A percentile compares a stretch with the other conserved stretches of the same genome.
phyloP scores from a whole-genome alignment of 495 filamentous ascomycete genomes.

The Trichoderma gamsii region DNA sequence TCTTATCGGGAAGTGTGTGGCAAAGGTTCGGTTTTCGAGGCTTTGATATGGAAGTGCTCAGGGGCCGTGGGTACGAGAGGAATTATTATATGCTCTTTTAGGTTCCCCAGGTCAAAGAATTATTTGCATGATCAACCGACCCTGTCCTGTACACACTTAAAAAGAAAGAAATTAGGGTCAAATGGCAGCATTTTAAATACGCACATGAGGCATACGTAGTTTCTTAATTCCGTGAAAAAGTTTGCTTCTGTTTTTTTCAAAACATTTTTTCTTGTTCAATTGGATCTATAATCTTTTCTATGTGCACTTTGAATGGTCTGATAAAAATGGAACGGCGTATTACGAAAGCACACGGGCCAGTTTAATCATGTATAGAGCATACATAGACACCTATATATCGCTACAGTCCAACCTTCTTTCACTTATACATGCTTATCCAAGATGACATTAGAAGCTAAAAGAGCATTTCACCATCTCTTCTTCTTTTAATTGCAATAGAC shows the following conservation, averaged over 20 bases:
- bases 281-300: not conserved
- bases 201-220: slow-evolving; percentile 4
- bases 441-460: not conserved
- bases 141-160: slow-evolving; percentile 9
- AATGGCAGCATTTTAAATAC: not conserved
- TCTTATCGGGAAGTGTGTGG: not conserved
- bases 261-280: not conserved
- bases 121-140: slow-evolving; percentile 17
- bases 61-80: slow-evolving; percentile 2
- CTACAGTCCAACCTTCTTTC: not conserved
- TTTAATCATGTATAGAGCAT: not conserved
- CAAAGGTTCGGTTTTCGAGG: slow-evolving; percentile 15
- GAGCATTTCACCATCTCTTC: not conserved
- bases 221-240: slow-evolving; percentile 2
- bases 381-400: not conserved
- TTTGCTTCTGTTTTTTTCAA: not conserved
- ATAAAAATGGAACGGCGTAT: too few species aligned
- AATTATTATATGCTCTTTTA: slow-evolving; percentile 10
- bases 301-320: not conserved
- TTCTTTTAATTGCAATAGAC: not conserved
- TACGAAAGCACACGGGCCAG: too few species aligned
- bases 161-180: slow-evolving; percentile 3
- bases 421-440: not conserved
- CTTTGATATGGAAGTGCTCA: slow-evolving; percentile 1
- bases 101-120: slow-evolving; percentile 14